Evolutionary conservation across 2,329 filamentous ascomycete genomes (phyloP).

Genomic region (Ceratocystis diversiconidia): DNA sequence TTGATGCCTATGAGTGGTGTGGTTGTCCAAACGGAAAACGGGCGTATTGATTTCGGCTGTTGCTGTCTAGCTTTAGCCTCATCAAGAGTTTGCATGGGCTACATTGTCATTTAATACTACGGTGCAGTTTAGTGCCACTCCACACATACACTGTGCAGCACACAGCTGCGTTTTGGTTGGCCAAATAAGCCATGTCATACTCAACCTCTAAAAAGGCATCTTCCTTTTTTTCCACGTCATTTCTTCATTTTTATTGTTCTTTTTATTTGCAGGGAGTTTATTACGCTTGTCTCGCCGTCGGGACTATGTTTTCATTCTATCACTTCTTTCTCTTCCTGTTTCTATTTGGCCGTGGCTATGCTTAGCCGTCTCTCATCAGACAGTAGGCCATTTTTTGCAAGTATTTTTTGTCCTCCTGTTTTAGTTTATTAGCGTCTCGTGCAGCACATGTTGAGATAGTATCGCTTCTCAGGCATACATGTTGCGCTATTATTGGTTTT

Average conservation of each 20-base stretch:
- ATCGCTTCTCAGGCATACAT: background rate
- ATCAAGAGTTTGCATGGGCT: background rate
- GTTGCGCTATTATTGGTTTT: background rate
- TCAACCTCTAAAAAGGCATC: background rate
- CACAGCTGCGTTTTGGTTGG: background rate
- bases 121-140: background rate
- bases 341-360: background rate
- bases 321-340: background rate
- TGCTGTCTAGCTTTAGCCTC: background rate
- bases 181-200: background rate
- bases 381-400: background rate
- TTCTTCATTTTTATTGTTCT: background rate
- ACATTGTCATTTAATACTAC: background rate
- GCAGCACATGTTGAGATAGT: background rate
- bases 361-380: background rate
- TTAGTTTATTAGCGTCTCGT: background rate
- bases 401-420: background rate
- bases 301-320: background rate
- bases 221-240: background rate
- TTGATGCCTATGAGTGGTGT: background rate
- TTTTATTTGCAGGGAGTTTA: background rate
- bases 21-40: background rate
- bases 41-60: background rate
- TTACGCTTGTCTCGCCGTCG: background rate
- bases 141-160: background rate